These are phyloP conservation scores for Cryptococcus sp. DNA, from an alignment of 1,284 basidiomycete species.

Conservation along the genomic window DNA sequence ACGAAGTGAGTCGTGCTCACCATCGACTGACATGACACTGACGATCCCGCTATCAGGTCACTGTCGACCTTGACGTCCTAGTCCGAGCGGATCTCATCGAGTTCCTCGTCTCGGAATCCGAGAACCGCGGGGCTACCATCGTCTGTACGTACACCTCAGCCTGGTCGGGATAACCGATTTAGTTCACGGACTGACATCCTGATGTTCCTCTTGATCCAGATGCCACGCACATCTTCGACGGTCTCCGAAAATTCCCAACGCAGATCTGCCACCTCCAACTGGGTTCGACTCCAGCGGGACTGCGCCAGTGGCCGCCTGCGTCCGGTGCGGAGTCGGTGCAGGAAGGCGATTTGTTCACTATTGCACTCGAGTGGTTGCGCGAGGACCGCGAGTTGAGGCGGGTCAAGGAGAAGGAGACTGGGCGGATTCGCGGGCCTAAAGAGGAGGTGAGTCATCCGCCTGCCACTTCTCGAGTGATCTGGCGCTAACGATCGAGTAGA, in stretches of 20 bases:
- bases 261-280: conserved; percentile 86
- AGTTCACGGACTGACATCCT: not conserved
- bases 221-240: conserved; percentile 95
- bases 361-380: conserved; percentile 80
- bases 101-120: conserved; percentile 84
- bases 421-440: conserved; percentile 69
- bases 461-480: not conserved
- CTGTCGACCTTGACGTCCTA: conserved; percentile 96
- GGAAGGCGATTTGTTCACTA: conserved; percentile 62
- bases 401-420: conserved; percentile 62
- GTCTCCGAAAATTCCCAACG: conserved; percentile 80
- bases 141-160: conserved; percentile 63
- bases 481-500: conserved; percentile 24
- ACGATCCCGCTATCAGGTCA: conserved; percentile 61
- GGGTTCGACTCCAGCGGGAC: conserved; percentile 64
- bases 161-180: not conserved
- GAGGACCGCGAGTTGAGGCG: conserved; percentile 70
- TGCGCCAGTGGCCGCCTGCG: conserved; percentile 68
- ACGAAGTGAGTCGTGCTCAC: conserved; percentile 64
- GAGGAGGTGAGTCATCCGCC: conserved; percentile 57
- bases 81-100: conserved; percentile 87
- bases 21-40: too few relatives aligned
- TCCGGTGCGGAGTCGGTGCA: not conserved
- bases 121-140: conserved; percentile 80
- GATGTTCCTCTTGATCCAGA: conserved; percentile 56